These are phyloP conservation scores for Leccinum uliginosum DNA, from an alignment of 768 basidiomycete genomes.

Conservation along the genomic window DNA sequence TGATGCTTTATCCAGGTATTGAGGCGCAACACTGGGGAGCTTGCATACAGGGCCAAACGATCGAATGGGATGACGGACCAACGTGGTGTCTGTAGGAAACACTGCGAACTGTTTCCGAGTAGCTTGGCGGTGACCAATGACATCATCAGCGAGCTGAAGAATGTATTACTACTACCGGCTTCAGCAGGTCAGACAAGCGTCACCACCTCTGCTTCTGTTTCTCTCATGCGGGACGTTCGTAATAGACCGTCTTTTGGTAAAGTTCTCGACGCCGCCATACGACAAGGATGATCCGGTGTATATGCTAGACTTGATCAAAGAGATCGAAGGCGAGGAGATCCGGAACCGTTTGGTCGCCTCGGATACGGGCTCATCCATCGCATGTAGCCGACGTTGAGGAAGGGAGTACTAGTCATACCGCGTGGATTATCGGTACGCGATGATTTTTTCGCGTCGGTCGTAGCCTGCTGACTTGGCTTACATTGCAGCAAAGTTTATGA, in stretches of 20 bases:
- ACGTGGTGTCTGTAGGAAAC: conserved; percentile 18
- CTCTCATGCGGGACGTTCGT: background rate
- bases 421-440: conserved; percentile 26
- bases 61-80: background rate
- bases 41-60: no score
- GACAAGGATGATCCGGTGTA: conserved; percentile 16
- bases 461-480: conserved; percentile 4
- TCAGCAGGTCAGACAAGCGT: conserved; percentile 22
- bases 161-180: conserved; percentile 22
- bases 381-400: conserved; percentile 9
- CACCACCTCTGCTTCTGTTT: background rate
- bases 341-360: background rate
- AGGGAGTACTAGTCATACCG: conserved; percentile 9
- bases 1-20: conserved; percentile 19
- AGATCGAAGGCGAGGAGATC: conserved; percentile 19
- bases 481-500: conserved; percentile 26
- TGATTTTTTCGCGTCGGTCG: background rate
- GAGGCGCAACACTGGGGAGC: conserved; percentile 29
- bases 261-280: conserved; percentile 33
- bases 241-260: conserved; percentile 26
- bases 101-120: conserved; percentile 30
- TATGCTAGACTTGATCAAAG: conserved; percentile 27
- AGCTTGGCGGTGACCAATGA: conserved; percentile 20
- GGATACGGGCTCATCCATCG: background rate
- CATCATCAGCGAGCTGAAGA: conserved; percentile 17